A percentile compares a stretch with the other conserved stretches of the same genome.
Conservation (phyloP, 352 stramenopile species). For the Albugo laibachii region DNA sequence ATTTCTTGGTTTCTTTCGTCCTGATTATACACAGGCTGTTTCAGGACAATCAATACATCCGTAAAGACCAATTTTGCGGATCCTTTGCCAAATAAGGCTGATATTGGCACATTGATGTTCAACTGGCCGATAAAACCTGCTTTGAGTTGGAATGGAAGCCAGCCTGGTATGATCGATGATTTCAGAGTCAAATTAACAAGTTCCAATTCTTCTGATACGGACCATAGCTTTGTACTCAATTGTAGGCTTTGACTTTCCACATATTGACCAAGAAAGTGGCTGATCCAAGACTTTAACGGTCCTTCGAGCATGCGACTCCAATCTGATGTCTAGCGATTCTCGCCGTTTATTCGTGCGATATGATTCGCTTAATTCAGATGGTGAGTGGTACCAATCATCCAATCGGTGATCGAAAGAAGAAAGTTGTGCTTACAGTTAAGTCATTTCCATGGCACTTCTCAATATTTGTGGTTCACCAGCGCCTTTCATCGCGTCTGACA, state of each 20-base stretch:
- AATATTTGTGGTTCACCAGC: too few relatives aligned
- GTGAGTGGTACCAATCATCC: too few relatives aligned
- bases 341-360: too few relatives aligned
- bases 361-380: too few relatives aligned
- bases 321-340: too few relatives aligned
- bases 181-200: conserved; percentile 77
- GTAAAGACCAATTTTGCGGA: conserved; percentile 76
- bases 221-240: conserved; percentile 67
- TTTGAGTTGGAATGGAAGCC: conserved; percentile 72
- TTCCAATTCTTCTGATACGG: conserved; percentile 70
- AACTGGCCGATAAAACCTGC: conserved; percentile 74
- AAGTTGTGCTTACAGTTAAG: too few relatives aligned
- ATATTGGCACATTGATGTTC: conserved; percentile 67
- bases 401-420: too few relatives aligned
- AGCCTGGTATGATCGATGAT: conserved; percentile 55
- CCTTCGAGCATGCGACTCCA: conserved; percentile 47
- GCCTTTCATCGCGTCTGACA: too few relatives aligned
- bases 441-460: too few relatives aligned
- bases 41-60: conserved; percentile 66
- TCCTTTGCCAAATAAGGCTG: conserved; percentile 58
- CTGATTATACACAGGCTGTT: conserved; percentile 49
- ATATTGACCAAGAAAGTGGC: conserved; percentile 72
- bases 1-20: conserved; percentile 12
- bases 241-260: conserved; percentile 72
- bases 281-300: conserved; percentile 74